Evolutionary conservation across 1,139 yeast genomes (phyloP), one percentile per base, ranked within the genome.

Genomic region (Zygosaccharomyces pseudobailii): DNA sequence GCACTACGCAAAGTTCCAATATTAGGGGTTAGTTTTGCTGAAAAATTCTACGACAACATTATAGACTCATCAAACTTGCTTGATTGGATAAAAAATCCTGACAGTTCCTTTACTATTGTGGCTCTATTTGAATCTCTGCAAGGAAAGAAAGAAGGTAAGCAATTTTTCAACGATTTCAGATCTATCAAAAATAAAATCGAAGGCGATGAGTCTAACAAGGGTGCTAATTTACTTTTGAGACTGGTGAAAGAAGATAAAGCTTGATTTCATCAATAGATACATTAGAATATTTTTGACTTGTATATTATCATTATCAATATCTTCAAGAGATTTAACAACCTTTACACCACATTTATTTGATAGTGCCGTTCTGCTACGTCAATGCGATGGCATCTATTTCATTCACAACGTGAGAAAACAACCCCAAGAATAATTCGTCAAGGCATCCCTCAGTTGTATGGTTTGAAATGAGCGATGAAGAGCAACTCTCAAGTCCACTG

Each of bases 21-120:
- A 4, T 75, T 84, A 27, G 95, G 95, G 23, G 66, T 69, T n/a
- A 77, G 74, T 22, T 82, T 85, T 65, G 88, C 90, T 5, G 61
- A 61, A 23, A 75, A 70, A 56, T 76, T 80, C 49, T 79, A 80
- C 45, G 78, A 78, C 23, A 71, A 71, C 34, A 72, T 76, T 21
- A 73, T 78, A 24, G 70, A 70, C 45, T 72, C 70, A 31, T 71
- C 71, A 23, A 72, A 75, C 46, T 69, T 87, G 36, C 70, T 69
- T 36, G 75, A 73, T 48, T 90, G 97, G 97, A 78, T 84, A 40
- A 69, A 78, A 42, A 87, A 88, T 42, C 81, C 79, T 54, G 73
- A 72, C 47, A 87, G 94, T 31, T 83, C 96, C 3, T 90, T 92
- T 63, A 88, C 87, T 17, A 74, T 90, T 43, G 90, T 88, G 40